Evolutionary conservation across 306 rosid genomes (phyloP), one percentile per base, ranked within the genome.

Genomic region (Castanopsis chinensis): DNA sequence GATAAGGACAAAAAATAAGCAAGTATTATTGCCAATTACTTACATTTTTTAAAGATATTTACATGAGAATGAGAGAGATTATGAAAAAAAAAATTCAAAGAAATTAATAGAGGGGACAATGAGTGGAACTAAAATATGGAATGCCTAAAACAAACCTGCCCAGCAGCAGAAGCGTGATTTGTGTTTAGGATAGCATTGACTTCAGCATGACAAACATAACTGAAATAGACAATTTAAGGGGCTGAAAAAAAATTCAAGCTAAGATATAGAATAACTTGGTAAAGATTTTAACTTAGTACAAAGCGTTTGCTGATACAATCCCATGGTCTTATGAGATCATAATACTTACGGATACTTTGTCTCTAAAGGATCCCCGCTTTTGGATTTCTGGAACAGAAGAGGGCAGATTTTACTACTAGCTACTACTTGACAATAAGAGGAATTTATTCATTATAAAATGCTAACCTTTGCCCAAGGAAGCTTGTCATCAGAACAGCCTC

Each of bases 381-480:
- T 95, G 23, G 99, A 95, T 88, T 89, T 84, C 99, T 92, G 90
- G 81, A 83, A 79, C 79, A 88, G 2, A 76, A 65, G 76, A 74
- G 21, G 73, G 61, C 32, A 73, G 52, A 4, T 25, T 32, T 21
- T 8, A 55, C 64, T 35, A 41, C 68, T 69, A n/a, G 60, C 41
- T 9, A 43, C 59, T 77, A 27, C 59, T 68, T 56, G 21, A 21
- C 23, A 58, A 69, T 18, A 51, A 72, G 51, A 69, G 3, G 27
- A 18, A 19, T 61, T 28, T 41, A 51, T 19, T 21, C 10, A 41
- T 13, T 73, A 7, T 64, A 2, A 79, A 75, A 80, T 28, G 82
- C 87, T 41, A 79, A 95, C 99, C 98, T 95, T 95, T 49, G 99
- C 98, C 99, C 98, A 89, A 55, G 99, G 96, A 85, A 95, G 91